Base-by-base conservation (phyloP, 805 yeast genomes). In the Starmerella cellae region DNA sequence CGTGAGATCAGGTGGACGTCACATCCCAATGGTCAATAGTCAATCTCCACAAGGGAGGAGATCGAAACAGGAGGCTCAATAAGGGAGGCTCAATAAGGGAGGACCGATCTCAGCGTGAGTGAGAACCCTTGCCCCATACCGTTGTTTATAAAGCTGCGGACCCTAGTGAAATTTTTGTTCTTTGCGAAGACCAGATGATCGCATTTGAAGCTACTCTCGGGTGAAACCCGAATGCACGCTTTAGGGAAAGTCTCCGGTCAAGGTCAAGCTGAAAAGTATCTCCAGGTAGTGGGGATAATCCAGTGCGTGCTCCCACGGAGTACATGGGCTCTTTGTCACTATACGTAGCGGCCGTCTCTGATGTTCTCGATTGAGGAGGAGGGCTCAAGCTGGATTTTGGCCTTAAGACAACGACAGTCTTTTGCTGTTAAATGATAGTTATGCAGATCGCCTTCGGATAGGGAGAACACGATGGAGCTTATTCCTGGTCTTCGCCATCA, bases 221-320 rank as follows among this genome's bases (percentile, higher is more conserved):
- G 13, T n/a, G n/a, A 8, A 20, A 22, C 20, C 35, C 45, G 46
- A 36, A 30, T 42, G 49, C 33, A 50, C 44, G 59, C 60, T 56
- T 56, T 49, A 58, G 60, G 60, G 58, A 56, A 56, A 56, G 60
- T 56, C 60, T 55, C 60, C 60, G 60, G 60, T 52, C 52, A 45
- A 42, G 44, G 39, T 18, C 43, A 39, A 40, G 58, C 57, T 52
- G 57, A 54, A 39, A 54, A 53, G 58, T 47, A 40, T 44, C 35
- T 34, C 43, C 30, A 17, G 19, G 38, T 37, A 18, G 23, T 24
- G 23, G 45, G 33, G 35, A 42, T 38, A 41, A 41, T 23, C 29
- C 39, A 30, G 41, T 35, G 46, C 13, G 16, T 18, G 20, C 19
- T 18, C 4, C 4, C 30, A 38, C 28, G 22, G 9, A 11, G 5